These are phyloP conservation scores for Beauveria medogensis DNA, from an alignment of 2,329 filamentous ascomycete genomes.

Conservation along the genomic window DNA sequence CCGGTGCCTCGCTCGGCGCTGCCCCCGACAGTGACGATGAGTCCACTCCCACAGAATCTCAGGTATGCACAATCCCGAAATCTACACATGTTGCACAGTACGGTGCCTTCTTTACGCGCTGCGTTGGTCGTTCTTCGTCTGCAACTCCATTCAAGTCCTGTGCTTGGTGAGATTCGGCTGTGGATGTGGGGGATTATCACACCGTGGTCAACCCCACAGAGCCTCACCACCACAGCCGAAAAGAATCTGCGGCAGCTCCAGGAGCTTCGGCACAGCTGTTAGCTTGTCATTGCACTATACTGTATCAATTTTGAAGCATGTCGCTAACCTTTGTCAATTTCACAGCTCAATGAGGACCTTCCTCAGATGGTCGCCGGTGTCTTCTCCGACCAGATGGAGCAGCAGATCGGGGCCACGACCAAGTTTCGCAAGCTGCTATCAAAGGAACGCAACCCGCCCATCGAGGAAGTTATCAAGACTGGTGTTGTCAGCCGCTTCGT, in stretches of 20 bases:
- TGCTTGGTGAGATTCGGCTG: conserved; percentile 9
- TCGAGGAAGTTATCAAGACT: conserved; percentile 98
- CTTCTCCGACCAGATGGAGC: conserved; percentile 97
- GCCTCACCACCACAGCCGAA: background rate
- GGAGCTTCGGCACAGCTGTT: background rate
- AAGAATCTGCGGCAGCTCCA: background rate
- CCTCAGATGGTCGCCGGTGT: conserved; percentile 97
- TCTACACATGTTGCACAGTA: conserved; percentile 6
- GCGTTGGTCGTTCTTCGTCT: conserved; percentile 4
- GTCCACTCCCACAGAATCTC: conserved; percentile 84
- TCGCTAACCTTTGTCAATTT: background rate
- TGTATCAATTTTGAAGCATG: background rate
- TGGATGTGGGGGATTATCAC: conserved; percentile 6
- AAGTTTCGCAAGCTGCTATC: conserved; percentile 97
- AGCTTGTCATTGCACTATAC: background rate
- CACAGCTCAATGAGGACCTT: conserved; percentile 90
- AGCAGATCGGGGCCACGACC: conserved; percentile 93
- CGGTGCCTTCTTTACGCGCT: background rate
- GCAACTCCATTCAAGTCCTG: background rate
- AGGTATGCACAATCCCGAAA: conserved; percentile 52
- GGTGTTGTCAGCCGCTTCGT: conserved; percentile 96
- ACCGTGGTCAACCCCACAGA: conserved; percentile 1
- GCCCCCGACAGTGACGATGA: conserved; percentile 97
- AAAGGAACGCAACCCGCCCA: conserved; percentile 97
- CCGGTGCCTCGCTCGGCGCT: conserved; percentile 75